Percentiles rank a stretch among this genome's conserved stretches.
Evolutionary conservation across 1,139 yeast species (phyloP).

Genomic region (Sugiyamaella pinicola): DNA sequence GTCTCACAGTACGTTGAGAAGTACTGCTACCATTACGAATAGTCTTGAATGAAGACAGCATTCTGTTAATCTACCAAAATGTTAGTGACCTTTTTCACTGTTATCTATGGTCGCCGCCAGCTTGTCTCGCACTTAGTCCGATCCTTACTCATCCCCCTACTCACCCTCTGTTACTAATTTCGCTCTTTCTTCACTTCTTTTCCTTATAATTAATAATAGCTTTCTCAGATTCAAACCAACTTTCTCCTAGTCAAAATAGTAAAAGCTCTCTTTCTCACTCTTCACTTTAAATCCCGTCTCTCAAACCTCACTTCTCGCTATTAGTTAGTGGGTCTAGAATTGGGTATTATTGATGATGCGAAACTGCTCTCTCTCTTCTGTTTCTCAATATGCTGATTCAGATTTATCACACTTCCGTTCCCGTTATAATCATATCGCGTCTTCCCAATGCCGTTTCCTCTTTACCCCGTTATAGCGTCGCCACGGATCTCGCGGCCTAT

Average conservation of each 20-base stretch:
- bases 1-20: neutral
- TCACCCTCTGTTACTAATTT: too few species aligned
- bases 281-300: neutral
- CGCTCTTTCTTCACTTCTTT: too few species aligned
- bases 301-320: neutral
- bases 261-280: neutral
- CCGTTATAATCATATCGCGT: constrained; percentile 1
- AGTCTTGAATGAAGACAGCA: constrained; percentile 13
- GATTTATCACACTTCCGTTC: neutral
- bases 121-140: too few species aligned
- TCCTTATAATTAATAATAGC: too few species aligned
- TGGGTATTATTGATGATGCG: neutral
- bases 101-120: too few species aligned
- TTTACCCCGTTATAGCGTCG: neutral
- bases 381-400: constrained; percentile 1
- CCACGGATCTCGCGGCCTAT: neutral
- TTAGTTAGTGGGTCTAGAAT: neutral
- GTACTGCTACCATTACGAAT: neutral
- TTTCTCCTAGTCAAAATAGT: too few species aligned
- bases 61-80: neutral
- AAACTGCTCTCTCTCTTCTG: neutral
- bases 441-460: neutral
- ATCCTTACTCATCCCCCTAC: too few species aligned
- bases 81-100: neutral
- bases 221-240: too few species aligned